Base-by-base conservation (phyloP, 768 basidiomycete species). In the Strobilomyces confusus region DNA sequence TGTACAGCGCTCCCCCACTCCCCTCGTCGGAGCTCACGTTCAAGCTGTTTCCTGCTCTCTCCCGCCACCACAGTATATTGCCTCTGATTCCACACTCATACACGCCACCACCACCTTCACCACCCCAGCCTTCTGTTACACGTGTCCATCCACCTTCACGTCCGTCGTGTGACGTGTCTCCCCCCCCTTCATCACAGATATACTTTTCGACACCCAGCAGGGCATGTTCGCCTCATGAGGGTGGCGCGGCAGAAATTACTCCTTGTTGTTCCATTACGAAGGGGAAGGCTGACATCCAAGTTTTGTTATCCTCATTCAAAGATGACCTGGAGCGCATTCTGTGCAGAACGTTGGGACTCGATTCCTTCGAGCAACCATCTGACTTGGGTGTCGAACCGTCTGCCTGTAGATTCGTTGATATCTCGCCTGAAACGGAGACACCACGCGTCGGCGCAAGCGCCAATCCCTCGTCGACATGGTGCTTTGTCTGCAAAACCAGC, bases 221-320 rank as follows among this genome's bases (percentile, higher is more conserved):
- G 15, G 38, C 48, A 19, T 32, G n/a, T n/a, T 33, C 41, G 9
- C 17, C 44, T 51, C 44, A 17, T 9, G 44, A 49, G n/a, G 11
- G 32, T 44, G 25, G 14, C 14, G 38, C n/a, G 22, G 37, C 13
- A 19, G 47, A 12, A 32, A 4, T 9, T 15, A 40, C 44, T 13
- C 40, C 54, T 29, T 80, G 80, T 62, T 83, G 81, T 64, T 66
- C 77, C 5, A 58, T 77, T 4, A 58, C 73, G 2, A 69, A 77
- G 49, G 75, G 73, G 45, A 84, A 76, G 65, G 65, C 63, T 36
- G 82, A 86, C 49, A 66, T 87, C 8, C 69, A 73, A 50, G 46
- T 56, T 1, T 64, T 84, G 30, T 56, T 87, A 36, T 58, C 67
- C 44, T 70, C 70, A n/a, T 86, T 87, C 63, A 77, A 82, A 61